A percentile compares a stretch with the other conserved stretches of the same genome.
Conservation (phyloP, 2,329 filamentous ascomycete species). For the Elsinoe batatas region DNA sequence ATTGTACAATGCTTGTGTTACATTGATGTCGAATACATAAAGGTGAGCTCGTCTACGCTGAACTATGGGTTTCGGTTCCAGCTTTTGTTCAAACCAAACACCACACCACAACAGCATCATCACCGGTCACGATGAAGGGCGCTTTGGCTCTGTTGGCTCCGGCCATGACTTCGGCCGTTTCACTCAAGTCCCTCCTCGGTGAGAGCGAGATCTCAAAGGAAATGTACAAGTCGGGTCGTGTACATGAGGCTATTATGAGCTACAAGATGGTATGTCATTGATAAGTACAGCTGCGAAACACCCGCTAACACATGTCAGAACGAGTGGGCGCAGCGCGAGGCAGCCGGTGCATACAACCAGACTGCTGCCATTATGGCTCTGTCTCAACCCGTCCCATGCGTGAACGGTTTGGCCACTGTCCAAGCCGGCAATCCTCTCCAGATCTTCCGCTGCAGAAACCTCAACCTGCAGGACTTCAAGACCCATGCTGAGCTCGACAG, state of each 20-base stretch:
- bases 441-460: slow-evolving; percentile 40
- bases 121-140: slow-evolving; percentile 6
- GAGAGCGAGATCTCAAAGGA: slow-evolving; percentile 11
- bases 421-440: slow-evolving; percentile 38
- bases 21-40: background rate
- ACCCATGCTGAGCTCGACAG: slow-evolving; percentile 46
- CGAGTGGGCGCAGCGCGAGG: slow-evolving; percentile 19
- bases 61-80: background rate
- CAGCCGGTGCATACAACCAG: slow-evolving; percentile 20
- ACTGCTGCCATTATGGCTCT: slow-evolving; percentile 15
- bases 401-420: slow-evolving; percentile 36
- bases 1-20: background rate
- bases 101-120: background rate
- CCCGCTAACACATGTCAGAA: background rate
- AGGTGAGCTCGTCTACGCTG: background rate
- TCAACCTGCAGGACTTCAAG: slow-evolving; percentile 49
- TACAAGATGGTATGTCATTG: slow-evolving; percentile 8
- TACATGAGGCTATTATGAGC: slow-evolving; percentile 15
- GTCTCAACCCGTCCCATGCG: slow-evolving; percentile 26
- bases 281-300: background rate
- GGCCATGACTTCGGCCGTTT: slow-evolving; percentile 9
- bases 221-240: slow-evolving; percentile 12
- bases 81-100: background rate
- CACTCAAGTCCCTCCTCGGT: slow-evolving; percentile 9
- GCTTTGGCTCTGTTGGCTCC: slow-evolving; percentile 12